Conservation (phyloP, 2,329 filamentous ascomycete species). For the Purpureocillium lavendulum region DNA sequence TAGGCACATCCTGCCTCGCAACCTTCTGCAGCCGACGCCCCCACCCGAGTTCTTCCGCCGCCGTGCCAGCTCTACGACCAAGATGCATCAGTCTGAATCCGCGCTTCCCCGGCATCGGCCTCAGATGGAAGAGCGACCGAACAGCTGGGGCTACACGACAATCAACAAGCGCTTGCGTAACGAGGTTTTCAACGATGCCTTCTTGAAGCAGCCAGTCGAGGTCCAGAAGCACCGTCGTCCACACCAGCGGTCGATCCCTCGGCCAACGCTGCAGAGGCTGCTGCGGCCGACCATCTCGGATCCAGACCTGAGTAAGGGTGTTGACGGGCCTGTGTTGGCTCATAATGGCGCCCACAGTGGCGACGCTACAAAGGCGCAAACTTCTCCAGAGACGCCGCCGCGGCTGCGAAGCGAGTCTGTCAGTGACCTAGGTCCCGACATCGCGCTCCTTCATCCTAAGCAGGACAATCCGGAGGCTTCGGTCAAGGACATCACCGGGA, state of each 20-base stretch:
- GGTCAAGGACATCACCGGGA: constrained; percentile 50
- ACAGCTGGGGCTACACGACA: constrained; percentile 82
- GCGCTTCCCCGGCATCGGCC: constrained; percentile 17
- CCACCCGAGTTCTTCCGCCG: constrained; percentile 22
- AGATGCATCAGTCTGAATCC: constrained; percentile 9
- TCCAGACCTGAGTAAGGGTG: constrained; percentile 20
- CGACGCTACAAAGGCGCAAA: not conserved
- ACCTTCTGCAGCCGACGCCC: constrained; percentile 60
- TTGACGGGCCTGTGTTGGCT: not conserved
- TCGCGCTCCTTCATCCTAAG: constrained; percentile 15
- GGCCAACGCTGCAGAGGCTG: constrained; percentile 36
- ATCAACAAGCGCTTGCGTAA: constrained; percentile 84
- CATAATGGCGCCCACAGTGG: constrained; percentile 5
- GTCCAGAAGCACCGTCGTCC: constrained; percentile 67
- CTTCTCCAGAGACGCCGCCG: not conserved
- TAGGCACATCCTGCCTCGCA: constrained; percentile 81
- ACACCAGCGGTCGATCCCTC: constrained; percentile 57
- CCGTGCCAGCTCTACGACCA: constrained; percentile 22
- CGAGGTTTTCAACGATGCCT: constrained; percentile 88
- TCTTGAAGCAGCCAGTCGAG: constrained; percentile 76
- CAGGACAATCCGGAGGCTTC: constrained; percentile 26
- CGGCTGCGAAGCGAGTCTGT: constrained; percentile 1
- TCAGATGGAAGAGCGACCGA: constrained; percentile 46
- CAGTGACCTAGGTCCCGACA: constrained; percentile 23
- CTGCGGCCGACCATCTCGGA: constrained; percentile 38